Base-by-base conservation (phyloP, 139 green algal species). In the Chlamydomonas sp. region DNA sequence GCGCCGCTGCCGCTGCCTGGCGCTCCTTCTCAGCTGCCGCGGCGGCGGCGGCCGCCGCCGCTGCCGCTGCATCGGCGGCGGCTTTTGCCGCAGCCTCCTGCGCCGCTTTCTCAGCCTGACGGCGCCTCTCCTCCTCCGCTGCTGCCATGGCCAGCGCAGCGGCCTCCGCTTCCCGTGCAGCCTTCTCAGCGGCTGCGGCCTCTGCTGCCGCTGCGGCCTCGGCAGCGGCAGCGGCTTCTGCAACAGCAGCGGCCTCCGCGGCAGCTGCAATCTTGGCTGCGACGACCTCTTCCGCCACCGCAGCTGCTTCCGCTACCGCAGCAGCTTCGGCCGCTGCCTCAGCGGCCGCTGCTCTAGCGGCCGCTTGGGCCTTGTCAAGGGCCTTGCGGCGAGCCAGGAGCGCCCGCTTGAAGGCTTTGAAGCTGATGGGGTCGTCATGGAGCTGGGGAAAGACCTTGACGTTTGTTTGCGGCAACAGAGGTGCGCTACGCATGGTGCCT, bases 351-450 rank as follows among this genome's bases (percentile, higher is more conserved):
- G 57, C 66, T 2, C 66, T 66, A 18, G 71, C 82, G 20, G 79
- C 82, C 12, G n/a, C 60, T 61, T 86, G 82, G 3, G 58, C n/a
- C 2, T 57, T 20, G 31, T 80, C 82, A 4, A 86, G 62, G 4
- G 82, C 71, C 71, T 86, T 86, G 14, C 72, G 72, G 71, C 82
- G 82, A 0, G 82, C 82, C 12, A 16, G 9, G 2, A 86, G 60
- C 10, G 82, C 82, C 71, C 20, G 62, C n/a, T 63, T 79, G 5
- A 86, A 80, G 59, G 62, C 63, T 6, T 9, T 58, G 3, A 31
- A 10, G 59, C 60, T 63, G 2, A 86, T 63, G 1, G 71, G 71
- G 8, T 86, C 82, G 63, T 86, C 82, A 8, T 79, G 71, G 0
- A 79, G 60, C 10, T 71, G 71, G 4, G 59, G 82, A 71, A 71